Conservation (phyloP, 768 basidiomycete genomes). For the Pluteus cervinus region DNA sequence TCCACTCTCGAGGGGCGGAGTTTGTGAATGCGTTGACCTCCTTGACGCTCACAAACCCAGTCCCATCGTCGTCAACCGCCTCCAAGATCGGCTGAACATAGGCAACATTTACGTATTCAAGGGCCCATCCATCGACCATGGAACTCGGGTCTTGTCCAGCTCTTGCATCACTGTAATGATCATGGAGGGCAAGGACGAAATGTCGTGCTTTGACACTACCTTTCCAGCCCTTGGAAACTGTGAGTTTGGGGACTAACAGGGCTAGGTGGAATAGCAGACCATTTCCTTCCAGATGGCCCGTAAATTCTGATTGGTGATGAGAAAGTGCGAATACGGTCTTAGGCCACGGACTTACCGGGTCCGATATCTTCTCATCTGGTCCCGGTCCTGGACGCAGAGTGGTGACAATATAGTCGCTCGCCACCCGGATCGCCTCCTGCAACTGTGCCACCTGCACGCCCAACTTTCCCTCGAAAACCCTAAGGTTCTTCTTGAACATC, state of each 20-base stretch:
- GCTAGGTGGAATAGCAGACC: constrained; percentile 44
- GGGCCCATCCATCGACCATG: constrained; percentile 35
- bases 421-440: constrained; percentile 29
- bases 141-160: constrained; percentile 16
- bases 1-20: constrained; percentile 29
- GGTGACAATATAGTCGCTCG: constrained; percentile 26
- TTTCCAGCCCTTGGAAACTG: constrained; percentile 29
- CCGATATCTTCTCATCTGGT: constrained; percentile 36
- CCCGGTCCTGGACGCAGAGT: too few species aligned
- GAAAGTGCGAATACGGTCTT: not conserved
- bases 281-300: constrained; percentile 47
- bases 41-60: constrained; percentile 34
- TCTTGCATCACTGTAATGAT: too few species aligned
- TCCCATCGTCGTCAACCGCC: constrained; percentile 35
- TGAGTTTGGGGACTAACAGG: constrained; percentile 42
- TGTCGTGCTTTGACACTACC: constrained; percentile 14
- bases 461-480: constrained; percentile 40
- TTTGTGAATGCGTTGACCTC: constrained; percentile 33
- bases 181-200: constrained; percentile 6
- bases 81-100: constrained; percentile 36
- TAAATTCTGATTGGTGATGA: constrained; percentile 37
- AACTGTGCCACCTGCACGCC: constrained; percentile 38
- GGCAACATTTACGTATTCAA: constrained; percentile 31
- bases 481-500: constrained; percentile 30
- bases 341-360: constrained; percentile 22